Evolutionary conservation across 306 rosid genomes (phyloP).

Genomic region (Fragaria iinumae): DNA sequence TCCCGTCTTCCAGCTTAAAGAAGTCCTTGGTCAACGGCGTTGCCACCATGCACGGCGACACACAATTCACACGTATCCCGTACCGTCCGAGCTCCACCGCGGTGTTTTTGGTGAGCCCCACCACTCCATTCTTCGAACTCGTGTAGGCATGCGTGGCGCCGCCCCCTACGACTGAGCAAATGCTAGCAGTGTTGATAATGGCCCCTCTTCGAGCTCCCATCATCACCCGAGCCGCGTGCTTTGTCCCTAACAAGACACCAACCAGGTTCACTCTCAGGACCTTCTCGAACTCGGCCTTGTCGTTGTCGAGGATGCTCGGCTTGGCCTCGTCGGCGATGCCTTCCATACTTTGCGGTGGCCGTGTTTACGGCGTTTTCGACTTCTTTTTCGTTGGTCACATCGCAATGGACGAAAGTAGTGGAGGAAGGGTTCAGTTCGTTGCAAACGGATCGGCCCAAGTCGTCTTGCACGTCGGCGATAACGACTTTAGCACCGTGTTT

Average conservation of each 20-base stretch:
- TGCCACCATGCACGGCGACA: slow-evolving; percentile 37
- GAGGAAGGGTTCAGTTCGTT: slow-evolving; percentile 8
- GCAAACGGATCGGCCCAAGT: slow-evolving; percentile 32
- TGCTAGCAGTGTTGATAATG: slow-evolving; percentile 41
- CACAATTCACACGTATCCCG: slow-evolving; percentile 53
- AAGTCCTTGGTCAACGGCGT: slow-evolving; percentile 33
- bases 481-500: slow-evolving; percentile 49
- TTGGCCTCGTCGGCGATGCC: slow-evolving; percentile 7
- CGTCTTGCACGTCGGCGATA: slow-evolving; percentile 45
- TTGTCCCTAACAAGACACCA: slow-evolving; percentile 42
- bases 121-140: slow-evolving; percentile 42
- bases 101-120: slow-evolving; percentile 38
- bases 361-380: slow-evolving; percentile 30
- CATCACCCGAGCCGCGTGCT: slow-evolving; percentile 55
- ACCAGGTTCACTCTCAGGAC: slow-evolving; percentile 37
- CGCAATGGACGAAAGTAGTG: slow-evolving; percentile 42
- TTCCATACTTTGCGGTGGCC: slow-evolving; percentile 35
- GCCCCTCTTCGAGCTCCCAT: slow-evolving; percentile 28
- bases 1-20: slow-evolving; percentile 28
- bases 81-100: slow-evolving; percentile 47
- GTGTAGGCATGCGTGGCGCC: slow-evolving; percentile 36
- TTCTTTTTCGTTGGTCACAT: slow-evolving; percentile 41
- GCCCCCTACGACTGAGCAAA: slow-evolving; percentile 34
- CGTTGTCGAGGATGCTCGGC: slow-evolving; percentile 26
- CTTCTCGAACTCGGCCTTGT: slow-evolving; percentile 29